Base-by-base conservation (phyloP, 169 alveolate genomes). In the Hammondia hammondi region DNA sequence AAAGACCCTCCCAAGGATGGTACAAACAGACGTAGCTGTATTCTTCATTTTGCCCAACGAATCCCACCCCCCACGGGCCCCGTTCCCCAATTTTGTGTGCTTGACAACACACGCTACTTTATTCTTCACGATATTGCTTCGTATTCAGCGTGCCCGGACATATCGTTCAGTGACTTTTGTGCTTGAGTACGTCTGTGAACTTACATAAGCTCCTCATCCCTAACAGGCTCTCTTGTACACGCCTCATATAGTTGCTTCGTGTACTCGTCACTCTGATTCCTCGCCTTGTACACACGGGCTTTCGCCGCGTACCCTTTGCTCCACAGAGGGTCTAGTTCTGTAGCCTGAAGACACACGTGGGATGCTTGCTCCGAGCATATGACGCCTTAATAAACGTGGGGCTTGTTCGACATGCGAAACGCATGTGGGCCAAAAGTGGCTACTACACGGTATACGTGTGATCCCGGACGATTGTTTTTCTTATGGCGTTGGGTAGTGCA, bases 271-370 rank as follows among this genome's bases (percentile, higher is more conserved):
- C 12, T 21, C 4, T 73, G 52, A 24, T 73, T 32, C 85, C 3
- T 73, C 48, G 39, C 85, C 48, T 73, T 73, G 85, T 73, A 73
- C 14, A 73, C 85, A 32, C 85, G 85, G 43, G 85, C 85, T 37
- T 73, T 73, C n/a, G 46, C 85, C 52, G 52, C 48, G 52, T 73
- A 73, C 85, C 85, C 85, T 37, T 35, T 37, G 46, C 85, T 73
- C 85, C 85, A 73, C 85, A 73, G 48, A 17, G 85, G 85, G 48
- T 73, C 85, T n/a, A 73, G 32, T 32, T 73, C 48, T 32, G 85
- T 73, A 21, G 85, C 85, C 85, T 73, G 48, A 73, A 32, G 24
- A 21, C 12, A 67, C 1, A 27, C 61, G 61, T 14, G 19, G 61
- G 61, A 14, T 14, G 61, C 61, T 7, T 14, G 24, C 61, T 52